Evolutionary conservation across 176 grass and related monocot genomes (phyloP).

Genomic region (Guadua angustifolia): DNA sequence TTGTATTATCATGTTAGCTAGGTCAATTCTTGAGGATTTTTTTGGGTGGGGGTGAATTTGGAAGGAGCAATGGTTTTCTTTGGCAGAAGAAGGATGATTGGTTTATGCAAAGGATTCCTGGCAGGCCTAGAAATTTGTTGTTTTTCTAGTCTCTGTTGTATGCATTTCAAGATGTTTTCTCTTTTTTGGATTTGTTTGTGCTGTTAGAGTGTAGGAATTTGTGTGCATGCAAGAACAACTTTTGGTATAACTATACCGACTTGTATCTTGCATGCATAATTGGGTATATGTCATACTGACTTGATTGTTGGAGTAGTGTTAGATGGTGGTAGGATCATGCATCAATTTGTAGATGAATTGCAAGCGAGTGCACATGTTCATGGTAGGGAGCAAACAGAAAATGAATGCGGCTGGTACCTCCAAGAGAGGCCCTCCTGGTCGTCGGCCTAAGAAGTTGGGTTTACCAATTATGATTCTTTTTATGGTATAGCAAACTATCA

Average conservation of each 20-base stretch:
- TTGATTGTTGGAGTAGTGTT: neutral
- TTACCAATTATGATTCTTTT: neutral
- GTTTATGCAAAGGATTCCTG: neutral
- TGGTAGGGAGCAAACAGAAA: neutral
- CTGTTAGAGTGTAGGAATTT: neutral
- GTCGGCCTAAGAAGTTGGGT: constrained; percentile 36
- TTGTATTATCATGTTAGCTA: neutral
- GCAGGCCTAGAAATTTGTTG: neutral
- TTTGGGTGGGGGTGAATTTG: neutral
- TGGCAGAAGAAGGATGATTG: neutral
- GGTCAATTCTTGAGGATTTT: neutral
- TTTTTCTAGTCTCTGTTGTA: neutral
- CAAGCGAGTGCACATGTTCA: neutral
- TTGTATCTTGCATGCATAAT: neutral
- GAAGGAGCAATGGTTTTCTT: neutral
- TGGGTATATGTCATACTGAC: neutral
- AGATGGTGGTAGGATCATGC: neutral
- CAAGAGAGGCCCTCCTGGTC: constrained; percentile 25
- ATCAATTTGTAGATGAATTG: neutral
- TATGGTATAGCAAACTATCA: neutral
- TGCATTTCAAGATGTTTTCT: neutral
- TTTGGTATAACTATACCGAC: neutral
- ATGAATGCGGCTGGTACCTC: constrained; percentile 41
- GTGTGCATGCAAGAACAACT: neutral
- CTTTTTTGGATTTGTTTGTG: too few species aligned